These are phyloP conservation scores for Mortierella sp. DNA, from an alignment of 371 early-diverging fungal genomes.

Conservation along the genomic window DNA sequence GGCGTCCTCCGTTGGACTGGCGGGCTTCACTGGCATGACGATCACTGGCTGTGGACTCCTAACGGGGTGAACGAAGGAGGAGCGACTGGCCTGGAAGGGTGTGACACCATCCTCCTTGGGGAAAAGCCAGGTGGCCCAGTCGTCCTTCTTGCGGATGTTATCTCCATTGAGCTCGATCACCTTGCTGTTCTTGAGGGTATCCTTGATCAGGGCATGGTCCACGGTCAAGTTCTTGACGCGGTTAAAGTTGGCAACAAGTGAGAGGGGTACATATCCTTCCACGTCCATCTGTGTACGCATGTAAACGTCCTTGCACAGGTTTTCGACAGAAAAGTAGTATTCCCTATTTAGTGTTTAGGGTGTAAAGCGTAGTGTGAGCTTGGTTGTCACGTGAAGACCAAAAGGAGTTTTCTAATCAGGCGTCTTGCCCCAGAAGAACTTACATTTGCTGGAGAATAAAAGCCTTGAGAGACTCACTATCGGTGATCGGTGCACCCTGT, in stretches of 20 bases:
- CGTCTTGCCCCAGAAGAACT: conserved; percentile 5
- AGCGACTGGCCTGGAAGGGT: conserved; percentile 21
- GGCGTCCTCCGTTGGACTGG: conserved; percentile 38
- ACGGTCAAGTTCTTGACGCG: conserved; percentile 82
- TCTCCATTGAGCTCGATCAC: conserved; percentile 69
- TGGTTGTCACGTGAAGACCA: neutral
- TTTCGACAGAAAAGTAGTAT: conserved; percentile 96
- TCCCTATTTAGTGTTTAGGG: conserved; percentile 62
- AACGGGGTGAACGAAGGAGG: conserved; percentile 28
- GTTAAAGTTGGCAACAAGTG: conserved; percentile 85
- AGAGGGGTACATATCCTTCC: conserved; percentile 81
- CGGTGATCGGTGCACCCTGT: conserved; percentile 34
- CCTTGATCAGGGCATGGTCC: conserved; percentile 70
- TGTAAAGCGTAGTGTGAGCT: neutral
- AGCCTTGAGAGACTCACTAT: conserved; percentile 66
- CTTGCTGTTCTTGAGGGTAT: conserved; percentile 68
- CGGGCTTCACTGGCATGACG: conserved; percentile 22
- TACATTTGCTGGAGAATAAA: conserved; percentile 74
- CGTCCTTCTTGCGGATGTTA: conserved; percentile 74
- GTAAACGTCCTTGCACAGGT: conserved; percentile 92
- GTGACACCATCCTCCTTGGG: conserved; percentile 60
- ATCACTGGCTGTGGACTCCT: conserved; percentile 29
- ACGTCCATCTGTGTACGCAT: conserved; percentile 92
- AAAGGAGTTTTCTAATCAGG: neutral
- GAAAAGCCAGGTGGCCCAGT: conserved; percentile 86